Percentiles rank a stretch among this genome's conserved stretches.
phyloP scores from a whole-genome alignment of 1,139 yeast species.

The Diutina pseudorugosa region DNA sequence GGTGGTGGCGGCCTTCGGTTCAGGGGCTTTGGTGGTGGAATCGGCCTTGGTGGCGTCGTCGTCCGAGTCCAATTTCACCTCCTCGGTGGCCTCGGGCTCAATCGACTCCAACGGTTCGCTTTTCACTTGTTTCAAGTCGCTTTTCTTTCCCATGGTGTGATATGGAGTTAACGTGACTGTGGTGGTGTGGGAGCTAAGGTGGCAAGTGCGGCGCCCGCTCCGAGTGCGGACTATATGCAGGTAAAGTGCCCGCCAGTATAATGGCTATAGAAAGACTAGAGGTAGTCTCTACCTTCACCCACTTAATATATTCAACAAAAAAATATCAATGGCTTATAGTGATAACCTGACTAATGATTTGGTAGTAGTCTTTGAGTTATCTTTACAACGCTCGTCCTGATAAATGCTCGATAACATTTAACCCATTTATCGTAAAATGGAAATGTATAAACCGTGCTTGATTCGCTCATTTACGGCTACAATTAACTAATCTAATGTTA shows the following conservation, averaged over 20 bases:
- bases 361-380: too few relatives aligned
- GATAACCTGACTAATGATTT: too few relatives aligned
- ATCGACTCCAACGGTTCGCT: slow-evolving; percentile 3
- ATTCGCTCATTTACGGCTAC: too few relatives aligned
- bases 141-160: not conserved
- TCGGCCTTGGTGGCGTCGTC: slow-evolving; percentile 6
- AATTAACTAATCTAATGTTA: too few relatives aligned
- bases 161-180: not conserved
- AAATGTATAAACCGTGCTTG: too few relatives aligned
- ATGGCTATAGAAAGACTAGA: too few relatives aligned
- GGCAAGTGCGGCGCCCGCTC: not conserved
- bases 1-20: not conserved
- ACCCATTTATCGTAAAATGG: too few relatives aligned
- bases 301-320: too few relatives aligned
- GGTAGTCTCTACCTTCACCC: too few relatives aligned
- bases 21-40: slow-evolving; percentile 8
- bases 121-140: not conserved
- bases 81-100: slow-evolving; percentile 3
- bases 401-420: too few relatives aligned
- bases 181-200: not conserved
- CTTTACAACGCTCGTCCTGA: too few relatives aligned
- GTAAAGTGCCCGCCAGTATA: not conserved
- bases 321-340: too few relatives aligned
- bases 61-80: slow-evolving; percentile 6
- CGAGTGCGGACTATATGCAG: not conserved